Evolutionary conservation across 2,329 filamentous ascomycete species (phyloP).

Genomic region (Clonostachys rhizophaga): DNA sequence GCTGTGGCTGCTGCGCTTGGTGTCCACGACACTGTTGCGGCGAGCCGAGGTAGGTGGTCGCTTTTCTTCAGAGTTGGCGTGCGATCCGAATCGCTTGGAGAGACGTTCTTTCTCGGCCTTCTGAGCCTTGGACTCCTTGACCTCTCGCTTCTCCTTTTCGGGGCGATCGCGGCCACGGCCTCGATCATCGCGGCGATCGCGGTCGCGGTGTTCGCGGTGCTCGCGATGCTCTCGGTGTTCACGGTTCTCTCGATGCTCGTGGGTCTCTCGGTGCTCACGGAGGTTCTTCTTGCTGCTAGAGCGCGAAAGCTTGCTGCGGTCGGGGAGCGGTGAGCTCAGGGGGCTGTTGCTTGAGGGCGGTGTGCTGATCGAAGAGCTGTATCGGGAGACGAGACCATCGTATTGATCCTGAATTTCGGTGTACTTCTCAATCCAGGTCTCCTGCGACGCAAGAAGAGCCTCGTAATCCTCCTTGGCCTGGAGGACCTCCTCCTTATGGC

Average conservation of each 20-base stretch:
- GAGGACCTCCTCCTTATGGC: conserved; percentile 10
- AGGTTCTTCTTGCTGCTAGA: conserved; percentile 17
- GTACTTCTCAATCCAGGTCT: conserved; percentile 6
- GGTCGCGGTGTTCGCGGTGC: conserved; percentile 10
- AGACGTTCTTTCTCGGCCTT: conserved; percentile 27
- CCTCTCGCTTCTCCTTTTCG: conserved; percentile 12
- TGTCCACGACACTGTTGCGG: conserved; percentile 25
- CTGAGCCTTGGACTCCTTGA: conserved; percentile 18
- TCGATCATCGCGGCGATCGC: conserved; percentile 6
- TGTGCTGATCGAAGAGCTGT: conserved; percentile 14
- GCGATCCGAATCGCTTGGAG: conserved; percentile 20
- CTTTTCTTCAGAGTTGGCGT: conserved; percentile 11
- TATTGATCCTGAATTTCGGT: conserved; percentile 17
- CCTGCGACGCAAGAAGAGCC: conserved; percentile 9
- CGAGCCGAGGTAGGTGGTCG: conserved; percentile 15
- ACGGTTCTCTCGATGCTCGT: conserved; percentile 6
- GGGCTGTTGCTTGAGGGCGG: conserved; percentile 4
- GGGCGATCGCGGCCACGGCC: conserved; percentile 1
- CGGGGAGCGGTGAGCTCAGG: conserved; percentile 13
- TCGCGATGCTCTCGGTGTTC: conserved; percentile 12
- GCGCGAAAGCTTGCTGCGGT: conserved; percentile 18
- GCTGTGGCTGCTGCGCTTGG: conserved; percentile 21
- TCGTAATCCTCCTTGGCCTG: conserved; percentile 19
- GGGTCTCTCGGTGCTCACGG: conserved; percentile 13
- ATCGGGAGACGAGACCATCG: conserved; percentile 19